A percentile compares a stretch with the other conserved stretches of the same genome.
phyloP scores from a whole-genome alignment of 163 green algal genomes.

The Scenedesmus sp. region DNA sequence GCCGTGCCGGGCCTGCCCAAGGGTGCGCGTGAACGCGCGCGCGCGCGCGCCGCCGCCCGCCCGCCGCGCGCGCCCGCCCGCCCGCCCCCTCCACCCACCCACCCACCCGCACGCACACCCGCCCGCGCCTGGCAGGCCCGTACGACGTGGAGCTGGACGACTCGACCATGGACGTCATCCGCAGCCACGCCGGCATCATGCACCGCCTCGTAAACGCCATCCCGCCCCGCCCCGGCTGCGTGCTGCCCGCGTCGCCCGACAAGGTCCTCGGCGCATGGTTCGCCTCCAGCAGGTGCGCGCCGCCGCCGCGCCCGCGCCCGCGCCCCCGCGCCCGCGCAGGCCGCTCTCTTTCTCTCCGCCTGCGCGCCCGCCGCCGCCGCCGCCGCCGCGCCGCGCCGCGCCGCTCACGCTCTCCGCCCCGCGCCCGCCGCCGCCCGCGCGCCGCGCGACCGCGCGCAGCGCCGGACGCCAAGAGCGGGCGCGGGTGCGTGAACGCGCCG shows the following conservation, averaged over 20 bases:
- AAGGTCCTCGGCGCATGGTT: conserved; percentile 32
- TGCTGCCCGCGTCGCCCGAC: conserved; percentile 10
- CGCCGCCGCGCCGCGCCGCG: too few relatives aligned
- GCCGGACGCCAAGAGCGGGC: neutral
- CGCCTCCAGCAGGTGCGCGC: too few relatives aligned
- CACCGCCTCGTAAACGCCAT: conserved; percentile 29
- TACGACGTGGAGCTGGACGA: conserved; percentile 36
- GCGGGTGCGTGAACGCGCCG: conserved; percentile 40
- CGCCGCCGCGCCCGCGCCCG: too few relatives aligned
- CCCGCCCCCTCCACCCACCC: neutral
- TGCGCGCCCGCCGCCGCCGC: too few relatives aligned
- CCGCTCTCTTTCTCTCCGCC: too few relatives aligned
- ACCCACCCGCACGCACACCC: neutral
- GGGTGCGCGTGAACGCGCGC: neutral
- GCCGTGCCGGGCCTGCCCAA: conserved; percentile 1
- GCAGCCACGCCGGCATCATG: conserved; percentile 22
- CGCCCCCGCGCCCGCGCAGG: too few relatives aligned
- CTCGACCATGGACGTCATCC: conserved; percentile 47
- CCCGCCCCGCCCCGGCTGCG: conserved; percentile 34
- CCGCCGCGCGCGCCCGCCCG: too few relatives aligned
- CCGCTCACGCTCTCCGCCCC: too few relatives aligned
- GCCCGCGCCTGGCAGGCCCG: conserved; percentile 20
- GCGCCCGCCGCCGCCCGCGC: neutral
- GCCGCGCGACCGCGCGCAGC: neutral
- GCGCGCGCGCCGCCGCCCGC: neutral